A percentile compares a stretch with the other conserved stretches of the same genome.
Conservation (phyloP, 352 stramenopile genomes). For the Phytophthora vignae region DNA sequence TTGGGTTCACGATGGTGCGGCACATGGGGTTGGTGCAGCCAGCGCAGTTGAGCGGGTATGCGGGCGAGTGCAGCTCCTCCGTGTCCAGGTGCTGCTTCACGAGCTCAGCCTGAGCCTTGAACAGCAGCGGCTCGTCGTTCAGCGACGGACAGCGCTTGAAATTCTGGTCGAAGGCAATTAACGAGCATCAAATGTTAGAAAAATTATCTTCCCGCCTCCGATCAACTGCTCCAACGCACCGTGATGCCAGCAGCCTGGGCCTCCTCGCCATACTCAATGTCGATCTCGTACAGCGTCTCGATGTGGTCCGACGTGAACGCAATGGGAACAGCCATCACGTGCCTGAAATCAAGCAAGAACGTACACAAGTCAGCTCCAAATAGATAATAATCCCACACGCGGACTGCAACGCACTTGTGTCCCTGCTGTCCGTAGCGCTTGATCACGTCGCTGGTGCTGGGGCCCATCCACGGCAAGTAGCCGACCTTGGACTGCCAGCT, state of each 20-base stretch:
- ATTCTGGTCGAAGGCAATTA: slow-evolving; percentile 48
- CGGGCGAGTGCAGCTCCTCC: slow-evolving; percentile 71
- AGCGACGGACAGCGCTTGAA: slow-evolving; percentile 96
- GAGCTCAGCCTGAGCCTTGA: slow-evolving; percentile 97
- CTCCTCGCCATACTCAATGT: slow-evolving; percentile 99
- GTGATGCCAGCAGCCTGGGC: slow-evolving; percentile 95
- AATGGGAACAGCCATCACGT: slow-evolving; percentile 98
- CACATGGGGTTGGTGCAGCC: slow-evolving; percentile 87
- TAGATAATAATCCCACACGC: too few relatives aligned
- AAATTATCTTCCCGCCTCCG: background rate
- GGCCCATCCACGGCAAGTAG: slow-evolving; percentile 98
- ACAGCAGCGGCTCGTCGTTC: slow-evolving; percentile 96
- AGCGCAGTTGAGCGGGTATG: slow-evolving; percentile 89
- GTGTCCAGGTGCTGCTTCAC: slow-evolving; percentile 94
- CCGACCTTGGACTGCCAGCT: slow-evolving; percentile 98
- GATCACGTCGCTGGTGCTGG: slow-evolving; percentile 97
- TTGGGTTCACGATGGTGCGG: slow-evolving; percentile 85
- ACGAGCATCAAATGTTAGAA: background rate
- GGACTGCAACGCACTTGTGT: slow-evolving; percentile 79
- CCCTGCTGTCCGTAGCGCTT: slow-evolving; percentile 92
- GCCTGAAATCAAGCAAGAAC: slow-evolving; percentile 37
- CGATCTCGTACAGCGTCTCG: slow-evolving; percentile 99
- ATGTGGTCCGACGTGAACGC: slow-evolving; percentile 99
- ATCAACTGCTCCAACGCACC: slow-evolving; percentile 39
- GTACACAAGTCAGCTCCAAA: slow-evolving; percentile 1